Evolutionary conservation across 148 eudicot genomes (phyloP).

Genomic region (Beta vulgaris): DNA sequence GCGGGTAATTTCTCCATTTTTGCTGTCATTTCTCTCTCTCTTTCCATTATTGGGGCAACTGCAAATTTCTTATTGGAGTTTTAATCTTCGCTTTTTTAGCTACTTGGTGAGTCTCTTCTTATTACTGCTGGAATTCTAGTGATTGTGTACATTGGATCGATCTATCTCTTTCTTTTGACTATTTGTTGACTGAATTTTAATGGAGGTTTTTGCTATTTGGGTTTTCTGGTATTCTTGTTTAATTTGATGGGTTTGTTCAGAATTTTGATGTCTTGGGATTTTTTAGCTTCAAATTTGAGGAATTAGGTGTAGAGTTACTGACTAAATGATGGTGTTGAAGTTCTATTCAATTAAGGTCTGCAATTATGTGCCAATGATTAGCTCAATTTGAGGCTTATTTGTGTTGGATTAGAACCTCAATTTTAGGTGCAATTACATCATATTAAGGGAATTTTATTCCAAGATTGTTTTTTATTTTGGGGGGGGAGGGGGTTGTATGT

Average conservation of each 20-base stretch:
- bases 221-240: conserved; percentile 21
- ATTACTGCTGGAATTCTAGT: conserved; percentile 10
- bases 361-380: conserved; percentile 5
- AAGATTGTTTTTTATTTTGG: neutral
- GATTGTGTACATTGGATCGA: neutral
- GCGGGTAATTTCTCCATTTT: neutral
- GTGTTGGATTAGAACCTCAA: conserved; percentile 6
- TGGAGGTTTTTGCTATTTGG: conserved; percentile 15
- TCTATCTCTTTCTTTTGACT: neutral
- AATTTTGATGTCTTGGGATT: conserved; percentile 13
- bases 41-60: conserved; percentile 24
- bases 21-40: conserved; percentile 1
- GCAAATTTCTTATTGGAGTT: conserved; percentile 5
- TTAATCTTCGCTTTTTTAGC: conserved; percentile 20
- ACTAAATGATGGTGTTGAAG: neutral
- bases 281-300: conserved; percentile 20
- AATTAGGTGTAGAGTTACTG: neutral
- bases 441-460: conserved; percentile 1
- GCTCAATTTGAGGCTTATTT: neutral
- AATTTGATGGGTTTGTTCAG: conserved; percentile 23
- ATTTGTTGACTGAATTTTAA: conserved; percentile 8
- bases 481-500: neutral
- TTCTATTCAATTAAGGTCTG: conserved; percentile 1
- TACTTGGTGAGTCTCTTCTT: neutral
- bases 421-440: conserved; percentile 6